Percentiles rank a stretch among this genome's conserved stretches.
Evolutionary conservation across 441 rosid species (phyloP).

Genomic region (Populus hybrid): DNA sequence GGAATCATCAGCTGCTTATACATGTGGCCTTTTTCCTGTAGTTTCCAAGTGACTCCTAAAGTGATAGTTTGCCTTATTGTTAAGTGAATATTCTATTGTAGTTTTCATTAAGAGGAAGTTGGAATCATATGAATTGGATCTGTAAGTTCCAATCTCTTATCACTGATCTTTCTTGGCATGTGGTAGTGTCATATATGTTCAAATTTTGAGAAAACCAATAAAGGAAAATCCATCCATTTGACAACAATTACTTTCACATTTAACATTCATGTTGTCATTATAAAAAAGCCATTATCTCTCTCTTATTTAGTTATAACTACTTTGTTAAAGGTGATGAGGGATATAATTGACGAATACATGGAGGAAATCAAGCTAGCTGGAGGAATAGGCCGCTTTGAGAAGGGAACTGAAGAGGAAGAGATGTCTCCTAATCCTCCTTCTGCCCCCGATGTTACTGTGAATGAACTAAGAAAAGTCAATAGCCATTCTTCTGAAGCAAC

Average conservation of each 20-base stretch:
- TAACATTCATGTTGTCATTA: neutral
- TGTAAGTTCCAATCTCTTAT: neutral
- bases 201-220: neutral
- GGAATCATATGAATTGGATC: neutral
- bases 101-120: neutral
- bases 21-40: neutral
- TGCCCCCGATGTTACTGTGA: slow-evolving; percentile 14
- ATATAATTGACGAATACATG: slow-evolving; percentile 81
- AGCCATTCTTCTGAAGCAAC: slow-evolving; percentile 23
- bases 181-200: neutral
- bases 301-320: neutral
- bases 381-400: slow-evolving; percentile 84
- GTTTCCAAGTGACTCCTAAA: neutral
- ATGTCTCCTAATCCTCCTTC: slow-evolving; percentile 26
- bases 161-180: neutral
- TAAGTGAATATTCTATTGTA: neutral
- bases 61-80: neutral
- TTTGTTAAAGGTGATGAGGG: slow-evolving; percentile 61
- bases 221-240: slow-evolving; percentile 1
- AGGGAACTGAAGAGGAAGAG: slow-evolving; percentile 38
- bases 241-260: neutral
- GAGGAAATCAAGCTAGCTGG: slow-evolving; percentile 84
- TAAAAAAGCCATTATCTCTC: neutral
- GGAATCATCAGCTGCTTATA: neutral
- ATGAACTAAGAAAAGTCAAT: slow-evolving; percentile 16